Evolutionary conservation across 2,329 filamentous ascomycete genomes (phyloP).

Genomic region (Epichloe glyceriae): DNA sequence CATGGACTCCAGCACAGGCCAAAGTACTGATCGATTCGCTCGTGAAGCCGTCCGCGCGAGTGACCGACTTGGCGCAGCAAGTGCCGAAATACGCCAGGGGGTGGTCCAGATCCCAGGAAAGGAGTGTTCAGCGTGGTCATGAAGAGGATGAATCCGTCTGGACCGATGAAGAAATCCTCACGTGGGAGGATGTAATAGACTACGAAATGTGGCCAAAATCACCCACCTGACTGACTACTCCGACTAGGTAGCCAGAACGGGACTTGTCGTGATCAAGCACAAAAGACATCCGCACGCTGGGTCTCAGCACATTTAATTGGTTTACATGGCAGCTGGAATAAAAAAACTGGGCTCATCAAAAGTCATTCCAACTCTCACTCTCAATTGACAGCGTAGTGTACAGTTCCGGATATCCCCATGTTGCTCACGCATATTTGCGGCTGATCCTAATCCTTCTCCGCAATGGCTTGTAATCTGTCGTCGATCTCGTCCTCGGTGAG

Average conservation of each 20-base stretch:
- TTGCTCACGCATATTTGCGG: not conserved
- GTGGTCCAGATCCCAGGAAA: too few species aligned
- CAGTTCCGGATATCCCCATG: not conserved
- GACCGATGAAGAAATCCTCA: not conserved
- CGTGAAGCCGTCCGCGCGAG: not conserved
- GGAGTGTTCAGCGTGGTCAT: too few species aligned
- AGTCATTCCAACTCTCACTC: not conserved
- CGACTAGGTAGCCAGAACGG: not conserved
- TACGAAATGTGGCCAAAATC: not conserved
- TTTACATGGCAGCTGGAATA: not conserved
- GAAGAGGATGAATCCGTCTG: not conserved
- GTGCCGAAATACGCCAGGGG: too few species aligned
- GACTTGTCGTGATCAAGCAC: not conserved
- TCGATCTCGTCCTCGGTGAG: constrained; percentile 97
- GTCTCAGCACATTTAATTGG: too few species aligned
- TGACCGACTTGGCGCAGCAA: not conserved
- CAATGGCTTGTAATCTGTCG: constrained; percentile 92
- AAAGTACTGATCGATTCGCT: not conserved
- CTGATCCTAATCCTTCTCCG: constrained; percentile 76
- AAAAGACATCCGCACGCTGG: too few species aligned
- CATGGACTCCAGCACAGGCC: not conserved
- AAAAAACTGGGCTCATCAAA: not conserved
- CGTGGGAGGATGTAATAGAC: not conserved
- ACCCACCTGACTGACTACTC: not conserved
- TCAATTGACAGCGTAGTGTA: not conserved